phyloP scores from a whole-genome alignment of 805 yeast species.

The Zygosaccharomyces gambellarensis region DNA sequence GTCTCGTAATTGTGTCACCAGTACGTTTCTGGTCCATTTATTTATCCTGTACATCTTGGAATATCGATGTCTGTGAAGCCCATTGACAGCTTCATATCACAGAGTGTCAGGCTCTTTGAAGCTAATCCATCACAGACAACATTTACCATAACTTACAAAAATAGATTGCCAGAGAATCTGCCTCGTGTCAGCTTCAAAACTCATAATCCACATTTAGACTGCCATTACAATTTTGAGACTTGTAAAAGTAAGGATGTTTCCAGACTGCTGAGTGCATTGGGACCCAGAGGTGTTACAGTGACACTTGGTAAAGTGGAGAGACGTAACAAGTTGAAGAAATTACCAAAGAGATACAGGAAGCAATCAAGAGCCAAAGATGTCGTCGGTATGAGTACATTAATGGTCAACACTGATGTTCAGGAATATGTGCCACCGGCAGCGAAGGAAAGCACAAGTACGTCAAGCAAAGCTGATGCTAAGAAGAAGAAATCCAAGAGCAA shows the following conservation, averaged over 20 bases:
- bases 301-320: slow-evolving; percentile 26
- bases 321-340: slow-evolving; percentile 7
- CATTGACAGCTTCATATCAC: slow-evolving; percentile 41
- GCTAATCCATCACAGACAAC: slow-evolving; percentile 39
- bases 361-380: slow-evolving; percentile 18
- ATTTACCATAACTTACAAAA: slow-evolving; percentile 32
- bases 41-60: neutral
- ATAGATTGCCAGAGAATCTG: slow-evolving; percentile 1
- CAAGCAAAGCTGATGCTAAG: slow-evolving; percentile 7
- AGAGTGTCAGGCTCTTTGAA: slow-evolving; percentile 39
- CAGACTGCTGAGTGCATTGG: slow-evolving; percentile 64
- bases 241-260: slow-evolving; percentile 67
- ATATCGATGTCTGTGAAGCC: slow-evolving; percentile 27
- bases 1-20: neutral
- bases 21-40: neutral
- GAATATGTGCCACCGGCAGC: slow-evolving; percentile 20
- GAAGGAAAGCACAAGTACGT: slow-evolving; percentile 10
- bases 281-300: slow-evolving; percentile 55
- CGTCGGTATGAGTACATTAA: slow-evolving; percentile 25
- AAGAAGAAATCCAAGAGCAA: slow-evolving; percentile 12
- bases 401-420: slow-evolving; percentile 28
- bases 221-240: slow-evolving; percentile 54
- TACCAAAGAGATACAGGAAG: slow-evolving; percentile 9
- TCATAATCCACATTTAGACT: slow-evolving; percentile 59
- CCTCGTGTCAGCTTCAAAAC: slow-evolving; percentile 46